These are phyloP conservation scores for Cladosporium sp. DNA, from an alignment of 2,329 filamentous ascomycete genomes.

Conservation along the genomic window DNA sequence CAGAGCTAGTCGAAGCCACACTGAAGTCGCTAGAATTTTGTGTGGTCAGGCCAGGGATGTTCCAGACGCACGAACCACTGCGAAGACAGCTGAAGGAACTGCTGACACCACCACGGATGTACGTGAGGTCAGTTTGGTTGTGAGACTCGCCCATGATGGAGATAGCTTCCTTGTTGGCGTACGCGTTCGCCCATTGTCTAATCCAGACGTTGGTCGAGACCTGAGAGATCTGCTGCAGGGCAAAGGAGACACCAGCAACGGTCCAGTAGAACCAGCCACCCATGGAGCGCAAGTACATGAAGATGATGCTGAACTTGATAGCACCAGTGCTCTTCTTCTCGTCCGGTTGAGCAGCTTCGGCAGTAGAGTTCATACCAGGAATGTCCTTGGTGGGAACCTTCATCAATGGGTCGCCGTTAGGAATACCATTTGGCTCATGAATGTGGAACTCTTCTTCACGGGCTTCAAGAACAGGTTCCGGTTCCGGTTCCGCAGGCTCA, in stretches of 20 bases:
- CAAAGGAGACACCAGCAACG: conserved; percentile 72
- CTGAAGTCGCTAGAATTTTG: background rate
- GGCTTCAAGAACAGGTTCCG: conserved; percentile 45
- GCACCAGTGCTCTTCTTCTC: conserved; percentile 84
- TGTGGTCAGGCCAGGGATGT: conserved; percentile 36
- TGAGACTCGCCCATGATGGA: conserved; percentile 38
- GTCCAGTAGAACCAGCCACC: conserved; percentile 97
- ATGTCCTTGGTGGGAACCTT: conserved; percentile 46
- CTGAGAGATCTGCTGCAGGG: conserved; percentile 78
- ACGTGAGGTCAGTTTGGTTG: conserved; percentile 44
- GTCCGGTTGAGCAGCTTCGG: conserved; percentile 55
- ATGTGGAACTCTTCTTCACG: conserved; percentile 47
- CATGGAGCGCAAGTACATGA: conserved; percentile 86
- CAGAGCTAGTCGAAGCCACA: conserved; percentile 26
- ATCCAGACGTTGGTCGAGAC: conserved; percentile 95
- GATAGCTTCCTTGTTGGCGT: conserved; percentile 54
- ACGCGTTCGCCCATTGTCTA: conserved; percentile 90
- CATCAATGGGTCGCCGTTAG: conserved; percentile 50
- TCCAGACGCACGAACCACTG: conserved; percentile 55
- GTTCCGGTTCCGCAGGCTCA: conserved; percentile 68
- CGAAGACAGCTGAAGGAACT: conserved; percentile 51
- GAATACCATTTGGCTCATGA: conserved; percentile 44
- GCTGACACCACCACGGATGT: conserved; percentile 45
- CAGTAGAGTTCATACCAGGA: conserved; percentile 39
- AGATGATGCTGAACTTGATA: conserved; percentile 83